Evolutionary conservation across 805 yeast genomes (phyloP).

Genomic region (Lachancea quebecensis): DNA sequence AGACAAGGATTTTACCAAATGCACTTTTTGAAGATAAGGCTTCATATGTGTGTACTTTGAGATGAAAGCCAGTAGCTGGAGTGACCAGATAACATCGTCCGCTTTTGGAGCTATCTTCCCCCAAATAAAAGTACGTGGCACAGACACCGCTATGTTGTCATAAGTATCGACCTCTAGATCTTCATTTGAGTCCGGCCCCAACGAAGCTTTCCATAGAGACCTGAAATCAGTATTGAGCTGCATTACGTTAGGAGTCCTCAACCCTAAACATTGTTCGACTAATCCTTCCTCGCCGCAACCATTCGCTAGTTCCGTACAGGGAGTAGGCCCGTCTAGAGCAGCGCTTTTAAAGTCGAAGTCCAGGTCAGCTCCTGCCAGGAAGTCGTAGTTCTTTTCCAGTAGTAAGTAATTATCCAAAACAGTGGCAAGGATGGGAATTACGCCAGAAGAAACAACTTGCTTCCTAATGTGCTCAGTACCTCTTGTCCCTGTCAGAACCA

Average conservation of each 20-base stretch:
- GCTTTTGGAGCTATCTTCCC: conserved; percentile 84
- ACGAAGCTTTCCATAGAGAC: conserved; percentile 1
- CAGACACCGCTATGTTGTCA: conserved; percentile 19
- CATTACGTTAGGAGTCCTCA: conserved; percentile 2
- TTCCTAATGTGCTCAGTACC: conserved; percentile 83
- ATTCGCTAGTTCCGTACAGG: background rate
- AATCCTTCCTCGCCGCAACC: background rate
- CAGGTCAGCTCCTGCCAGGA: conserved; percentile 8
- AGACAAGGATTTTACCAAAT: conserved; percentile 66
- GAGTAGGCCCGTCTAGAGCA: background rate
- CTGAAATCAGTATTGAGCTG: conserved; percentile 2
- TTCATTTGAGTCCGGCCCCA: background rate
- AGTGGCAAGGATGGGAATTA: conserved; percentile 85
- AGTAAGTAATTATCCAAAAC: conserved; percentile 78
- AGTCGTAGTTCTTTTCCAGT: conserved; percentile 32
- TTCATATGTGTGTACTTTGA: conserved; percentile 84
- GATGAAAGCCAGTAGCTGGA: conserved; percentile 85
- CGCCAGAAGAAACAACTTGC: conserved; percentile 85
- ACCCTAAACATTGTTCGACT: background rate
- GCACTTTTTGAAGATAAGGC: conserved; percentile 64
- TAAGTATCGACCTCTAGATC: background rate
- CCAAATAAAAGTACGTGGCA: conserved; percentile 49
- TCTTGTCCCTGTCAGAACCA: conserved; percentile 84
- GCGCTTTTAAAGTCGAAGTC: conserved; percentile 1
- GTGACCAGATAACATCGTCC: conserved; percentile 90